Conservation (phyloP, 805 yeast species). For the baker's yeast (Saccharomyces cerevisiae) region DNA sequence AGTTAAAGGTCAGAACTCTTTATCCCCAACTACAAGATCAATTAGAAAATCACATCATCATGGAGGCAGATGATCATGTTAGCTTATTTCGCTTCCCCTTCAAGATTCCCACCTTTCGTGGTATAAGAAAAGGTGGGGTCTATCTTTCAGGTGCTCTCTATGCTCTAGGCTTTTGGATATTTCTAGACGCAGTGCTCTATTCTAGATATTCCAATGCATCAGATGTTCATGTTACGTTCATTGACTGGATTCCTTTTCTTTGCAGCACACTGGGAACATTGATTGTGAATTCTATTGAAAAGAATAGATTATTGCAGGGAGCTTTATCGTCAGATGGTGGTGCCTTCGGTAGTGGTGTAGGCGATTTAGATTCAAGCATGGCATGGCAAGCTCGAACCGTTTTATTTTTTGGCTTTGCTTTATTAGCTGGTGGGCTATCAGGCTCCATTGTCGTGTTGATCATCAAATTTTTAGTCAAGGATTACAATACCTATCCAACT, state of each 20-base stretch:
- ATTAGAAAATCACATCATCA: constrained; percentile 4
- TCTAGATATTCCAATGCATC: constrained; percentile 82
- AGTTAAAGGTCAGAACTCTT: background rate
- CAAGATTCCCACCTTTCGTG: constrained; percentile 60
- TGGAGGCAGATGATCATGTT: constrained; percentile 36
- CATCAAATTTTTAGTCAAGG: constrained; percentile 72
- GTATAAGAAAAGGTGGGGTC: constrained; percentile 65
- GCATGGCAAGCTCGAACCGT: constrained; percentile 94
- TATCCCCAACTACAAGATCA: background rate
- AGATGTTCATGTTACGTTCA: constrained; percentile 75
- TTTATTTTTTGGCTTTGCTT: constrained; percentile 83
- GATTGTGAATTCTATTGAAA: constrained; percentile 45
- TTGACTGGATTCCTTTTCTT: constrained; percentile 92
- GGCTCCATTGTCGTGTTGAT: constrained; percentile 86
- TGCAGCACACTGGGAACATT: constrained; percentile 87
- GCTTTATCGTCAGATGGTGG: constrained; percentile 33
- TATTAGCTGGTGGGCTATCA: constrained; percentile 88
- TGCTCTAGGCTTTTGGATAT: constrained; percentile 82
- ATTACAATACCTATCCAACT: constrained; percentile 70
- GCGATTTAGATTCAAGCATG: constrained; percentile 40
- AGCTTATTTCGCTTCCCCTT: constrained; percentile 61
- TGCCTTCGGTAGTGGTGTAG: constrained; percentile 19
- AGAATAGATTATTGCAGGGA: constrained; percentile 34
- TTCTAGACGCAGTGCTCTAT: constrained; percentile 82
- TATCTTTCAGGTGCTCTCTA: constrained; percentile 70